phyloP scores from a whole-genome alignment of 2,329 filamentous ascomycete genomes.

The Harringtonia lauricola region DNA sequence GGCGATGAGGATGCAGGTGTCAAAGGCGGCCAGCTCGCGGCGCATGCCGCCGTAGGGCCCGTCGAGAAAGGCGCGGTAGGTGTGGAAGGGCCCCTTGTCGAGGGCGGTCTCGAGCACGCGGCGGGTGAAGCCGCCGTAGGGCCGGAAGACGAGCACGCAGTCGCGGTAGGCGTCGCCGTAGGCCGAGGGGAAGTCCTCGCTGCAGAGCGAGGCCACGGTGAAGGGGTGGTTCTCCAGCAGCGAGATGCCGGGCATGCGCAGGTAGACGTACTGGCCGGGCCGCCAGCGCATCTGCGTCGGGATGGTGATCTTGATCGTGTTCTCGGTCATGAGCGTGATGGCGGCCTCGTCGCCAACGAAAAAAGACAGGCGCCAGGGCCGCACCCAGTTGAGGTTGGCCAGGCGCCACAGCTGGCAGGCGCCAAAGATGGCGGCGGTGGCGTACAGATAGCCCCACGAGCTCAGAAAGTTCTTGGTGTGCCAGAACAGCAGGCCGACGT shows the following conservation, averaged over 20 bases:
- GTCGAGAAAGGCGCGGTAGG: conserved; percentile 84
- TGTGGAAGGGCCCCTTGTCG: conserved; percentile 79
- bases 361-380: conserved; percentile 70
- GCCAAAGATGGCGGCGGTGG: conserved; percentile 69
- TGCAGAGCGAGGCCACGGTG: conserved; percentile 86
- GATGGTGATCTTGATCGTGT: conserved; percentile 91
- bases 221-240: conserved; percentile 91
- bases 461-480: conserved; percentile 87
- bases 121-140: conserved; percentile 82
- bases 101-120: conserved; percentile 75
- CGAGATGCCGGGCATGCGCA: conserved; percentile 87
- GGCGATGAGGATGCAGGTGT: conserved; percentile 85
- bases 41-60: conserved; percentile 94
- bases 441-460: conserved; percentile 82
- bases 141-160: conserved; percentile 82
- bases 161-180: conserved; percentile 84
- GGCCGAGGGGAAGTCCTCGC: conserved; percentile 83
- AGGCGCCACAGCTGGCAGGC: conserved; percentile 63
- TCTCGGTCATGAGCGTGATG: conserved; percentile 80
- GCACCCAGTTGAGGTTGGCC: conserved; percentile 83
- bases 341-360: conserved; percentile 86
- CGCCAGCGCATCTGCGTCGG: conserved; percentile 89
- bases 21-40: conserved; percentile 79
- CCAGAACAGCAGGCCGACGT: conserved; percentile 84
- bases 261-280: conserved; percentile 88